Base-by-base conservation (phyloP, 345 rosid genomes). In the Gossypium longicalyx region DNA sequence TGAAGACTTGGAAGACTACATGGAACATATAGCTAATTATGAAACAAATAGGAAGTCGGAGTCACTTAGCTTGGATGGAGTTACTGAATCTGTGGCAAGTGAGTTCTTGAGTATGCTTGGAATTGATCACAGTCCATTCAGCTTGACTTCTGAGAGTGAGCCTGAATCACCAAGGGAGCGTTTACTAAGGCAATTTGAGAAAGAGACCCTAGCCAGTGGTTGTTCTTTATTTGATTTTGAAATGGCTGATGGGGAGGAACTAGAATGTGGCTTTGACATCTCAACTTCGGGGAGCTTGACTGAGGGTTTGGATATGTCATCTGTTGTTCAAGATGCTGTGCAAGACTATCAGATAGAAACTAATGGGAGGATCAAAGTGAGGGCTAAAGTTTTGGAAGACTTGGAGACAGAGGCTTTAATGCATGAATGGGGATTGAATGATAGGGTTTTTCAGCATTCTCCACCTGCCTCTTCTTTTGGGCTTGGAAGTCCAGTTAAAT, bases 91-190 rank as follows among this genome's bases (percentile, higher is more conserved):
- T 27, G 92, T 93, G 77, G 96, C 89, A 65, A 83, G 80, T 78
- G 98, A 94, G 75, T 94, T 94, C 81, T 83, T 94, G 83, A 81
- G 82, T 77, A 89, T 92, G 94, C 81, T 92, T 78, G 97, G 93
- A 53, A 81, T 92, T 53, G 97, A 88, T 74, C 87, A 86, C 66
- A 87, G 91, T 82, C 92, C 97, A 78, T 82, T 86, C 76, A 88
- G 89, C 80, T 67, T 84, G 82, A 86, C 87, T 81, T 82, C 91
- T 53, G 94, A 86, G 73, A 90, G 93, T 77, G 98, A 94, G 74
- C 89, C 98, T 12, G 97, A 94, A 78, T 94, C 97, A 76, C 98
- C 98, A 53, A 85, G 98, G 81, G 98, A 89, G 87, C 92, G 87
- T 34, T 84, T 94, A 60, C 77, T 94, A 67, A 88, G 95, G 84